Evolutionary conservation across 140 eudicot genomes (phyloP).

Genomic region (Cichorium intybus): DNA sequence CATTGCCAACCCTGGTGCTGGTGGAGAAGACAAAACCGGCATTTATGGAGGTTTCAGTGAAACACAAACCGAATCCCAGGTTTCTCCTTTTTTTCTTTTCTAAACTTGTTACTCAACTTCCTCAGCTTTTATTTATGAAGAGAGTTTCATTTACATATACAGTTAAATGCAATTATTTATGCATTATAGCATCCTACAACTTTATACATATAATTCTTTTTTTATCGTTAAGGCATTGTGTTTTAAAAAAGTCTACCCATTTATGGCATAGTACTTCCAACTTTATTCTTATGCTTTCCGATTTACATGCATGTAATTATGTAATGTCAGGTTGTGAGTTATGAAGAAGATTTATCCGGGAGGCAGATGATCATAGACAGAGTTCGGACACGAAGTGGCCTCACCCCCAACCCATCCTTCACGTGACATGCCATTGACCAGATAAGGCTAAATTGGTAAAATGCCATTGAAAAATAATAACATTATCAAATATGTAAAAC

Average conservation of each 20-base stretch:
- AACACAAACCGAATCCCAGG: constrained; percentile 98
- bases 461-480: neutral
- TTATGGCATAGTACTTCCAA: too few species aligned
- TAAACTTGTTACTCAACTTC: constrained; percentile 2
- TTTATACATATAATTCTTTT: too few species aligned
- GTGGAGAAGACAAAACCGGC: constrained; percentile 34
- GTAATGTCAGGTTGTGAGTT: constrained; percentile 92
- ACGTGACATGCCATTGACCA: neutral
- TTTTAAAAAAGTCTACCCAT: too few species aligned
- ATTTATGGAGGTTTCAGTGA: constrained; percentile 76
- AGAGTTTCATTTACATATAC: neutral
- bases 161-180: too few species aligned
- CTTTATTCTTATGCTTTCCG: too few species aligned
- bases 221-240: too few species aligned
- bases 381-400: constrained; percentile 73
- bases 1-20: constrained; percentile 29
- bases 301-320: too few species aligned
- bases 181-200: too few species aligned
- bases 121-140: neutral
- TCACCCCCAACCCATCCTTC: constrained; percentile 32
- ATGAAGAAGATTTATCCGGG: constrained; percentile 90
- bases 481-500: neutral
- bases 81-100: constrained; percentile 17
- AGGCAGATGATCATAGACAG: constrained; percentile 92
- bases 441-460: constrained; percentile 2